Percentiles rank a stretch among this genome's conserved stretches.
These are phyloP conservation scores for Pholiota conissans DNA, from an alignment of 768 basidiomycete species.

Conservation along the genomic window DNA sequence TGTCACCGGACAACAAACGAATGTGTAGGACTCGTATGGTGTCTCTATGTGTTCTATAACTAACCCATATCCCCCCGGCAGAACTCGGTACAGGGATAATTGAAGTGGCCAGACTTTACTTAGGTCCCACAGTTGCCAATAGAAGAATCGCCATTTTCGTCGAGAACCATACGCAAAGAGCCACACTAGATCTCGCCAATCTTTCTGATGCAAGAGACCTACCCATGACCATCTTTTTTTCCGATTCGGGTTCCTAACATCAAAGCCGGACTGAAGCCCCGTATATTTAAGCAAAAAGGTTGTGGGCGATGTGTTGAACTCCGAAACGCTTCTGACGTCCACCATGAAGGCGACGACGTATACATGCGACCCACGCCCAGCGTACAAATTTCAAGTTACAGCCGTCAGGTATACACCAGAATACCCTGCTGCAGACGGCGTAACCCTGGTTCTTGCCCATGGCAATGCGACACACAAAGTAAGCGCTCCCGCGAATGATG, in stretches of 20 bases:
- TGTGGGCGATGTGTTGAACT: neutral
- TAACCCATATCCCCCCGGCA: too few species aligned
- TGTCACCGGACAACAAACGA: neutral
- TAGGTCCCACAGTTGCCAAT: neutral
- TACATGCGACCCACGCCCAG: slow-evolving; percentile 4
- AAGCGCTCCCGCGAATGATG: neutral
- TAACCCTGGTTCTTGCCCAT: slow-evolving; percentile 6
- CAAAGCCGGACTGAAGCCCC: neutral
- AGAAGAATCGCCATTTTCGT: neutral
- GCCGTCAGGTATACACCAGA: slow-evolving; percentile 6
- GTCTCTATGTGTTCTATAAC: neutral
- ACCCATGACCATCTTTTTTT: neutral
- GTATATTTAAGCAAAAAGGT: neutral
- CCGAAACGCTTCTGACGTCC: neutral
- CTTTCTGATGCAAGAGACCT: neutral
- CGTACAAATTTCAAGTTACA: slow-evolving; percentile 6
- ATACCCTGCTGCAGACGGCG: neutral
- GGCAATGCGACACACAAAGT: slow-evolving; percentile 11
- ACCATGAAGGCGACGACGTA: slow-evolving; percentile 5
- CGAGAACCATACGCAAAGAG: neutral
- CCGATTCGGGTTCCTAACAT: neutral
- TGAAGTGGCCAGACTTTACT: neutral
- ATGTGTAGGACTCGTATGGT: neutral
- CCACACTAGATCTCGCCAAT: neutral
- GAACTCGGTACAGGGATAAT: neutral